phyloP scores from a whole-genome alignment of 352 stramenopile genomes.

The Phytophthora niederhauseri region DNA sequence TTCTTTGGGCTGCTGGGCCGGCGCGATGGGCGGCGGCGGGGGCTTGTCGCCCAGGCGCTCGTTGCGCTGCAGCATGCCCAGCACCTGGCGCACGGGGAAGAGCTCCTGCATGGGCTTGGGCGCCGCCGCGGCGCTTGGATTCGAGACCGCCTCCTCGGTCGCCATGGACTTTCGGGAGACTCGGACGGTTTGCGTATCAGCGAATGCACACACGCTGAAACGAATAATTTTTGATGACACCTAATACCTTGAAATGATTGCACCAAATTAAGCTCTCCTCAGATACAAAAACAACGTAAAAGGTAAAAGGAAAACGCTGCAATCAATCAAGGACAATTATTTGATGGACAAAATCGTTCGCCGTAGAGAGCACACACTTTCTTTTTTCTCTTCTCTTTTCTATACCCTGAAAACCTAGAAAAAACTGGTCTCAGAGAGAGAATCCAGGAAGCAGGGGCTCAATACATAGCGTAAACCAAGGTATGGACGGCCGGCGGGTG shows the following conservation, averaged over 20 bases:
- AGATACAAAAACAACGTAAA: neutral
- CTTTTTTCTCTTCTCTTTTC: conserved; percentile 6
- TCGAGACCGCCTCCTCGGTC: conserved; percentile 17
- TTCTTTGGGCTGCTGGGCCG: conserved; percentile 4
- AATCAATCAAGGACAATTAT: conserved; percentile 19
- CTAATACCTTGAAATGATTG: conserved; percentile 7
- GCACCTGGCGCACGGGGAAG: conserved; percentile 16
- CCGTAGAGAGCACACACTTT: conserved; percentile 13
- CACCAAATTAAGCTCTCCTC: conserved; percentile 1
- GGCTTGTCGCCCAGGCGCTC: conserved; percentile 16
- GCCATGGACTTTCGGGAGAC: conserved; percentile 17
- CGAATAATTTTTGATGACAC: conserved; percentile 18
- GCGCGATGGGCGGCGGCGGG: neutral
- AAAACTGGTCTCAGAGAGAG: conserved; percentile 1
- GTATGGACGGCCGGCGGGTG: conserved; percentile 10
- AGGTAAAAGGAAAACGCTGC: conserved; percentile 8
- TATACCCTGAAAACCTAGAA: conserved; percentile 6
- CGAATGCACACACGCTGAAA: conserved; percentile 5
- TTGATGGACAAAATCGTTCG: conserved; percentile 8
- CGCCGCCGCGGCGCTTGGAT: conserved; percentile 1
- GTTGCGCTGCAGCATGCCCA: conserved; percentile 22
- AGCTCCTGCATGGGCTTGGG: conserved; percentile 11
- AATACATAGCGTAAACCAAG: neutral
- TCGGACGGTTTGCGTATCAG: conserved; percentile 21
- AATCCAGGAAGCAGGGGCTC: neutral